Percentiles rank a stretch among this genome's conserved stretches.
These are phyloP conservation scores for Glebionis coronaria DNA, from an alignment of 129 eudicot species.

Conservation along the genomic window DNA sequence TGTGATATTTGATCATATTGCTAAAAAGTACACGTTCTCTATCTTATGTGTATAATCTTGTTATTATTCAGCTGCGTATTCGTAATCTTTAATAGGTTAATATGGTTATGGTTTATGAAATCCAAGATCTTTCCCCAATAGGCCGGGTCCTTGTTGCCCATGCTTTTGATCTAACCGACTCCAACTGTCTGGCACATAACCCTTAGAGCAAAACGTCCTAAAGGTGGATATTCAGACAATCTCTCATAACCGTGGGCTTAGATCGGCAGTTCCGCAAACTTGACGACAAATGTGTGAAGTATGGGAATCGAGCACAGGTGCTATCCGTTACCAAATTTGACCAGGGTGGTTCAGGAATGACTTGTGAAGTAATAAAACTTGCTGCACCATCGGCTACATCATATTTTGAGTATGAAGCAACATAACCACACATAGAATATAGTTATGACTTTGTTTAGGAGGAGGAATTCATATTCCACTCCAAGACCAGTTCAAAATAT, in stretches of 20 bases:
- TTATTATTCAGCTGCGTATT: too few species aligned
- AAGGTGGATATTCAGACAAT: slow-evolving; percentile 44
- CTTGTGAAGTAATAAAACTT: slow-evolving; percentile 31
- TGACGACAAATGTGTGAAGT: slow-evolving; percentile 38
- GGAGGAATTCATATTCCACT: too few species aligned
- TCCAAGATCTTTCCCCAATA: too few species aligned
- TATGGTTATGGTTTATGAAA: too few species aligned
- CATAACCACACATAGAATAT: slow-evolving; percentile 30
- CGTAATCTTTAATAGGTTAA: too few species aligned
- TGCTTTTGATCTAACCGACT: slow-evolving; percentile 47
- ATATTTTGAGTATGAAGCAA: slow-evolving; percentile 44
- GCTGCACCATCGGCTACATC: slow-evolving; percentile 36
- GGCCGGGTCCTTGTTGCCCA: slow-evolving; percentile 51
- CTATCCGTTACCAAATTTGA: slow-evolving; percentile 39
- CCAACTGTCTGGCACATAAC: slow-evolving; percentile 52
- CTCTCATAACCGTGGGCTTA: slow-evolving; percentile 43
- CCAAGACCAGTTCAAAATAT: too few species aligned
- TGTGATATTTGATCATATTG: too few species aligned
- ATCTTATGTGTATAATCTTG: too few species aligned
- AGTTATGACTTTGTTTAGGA: too few species aligned
- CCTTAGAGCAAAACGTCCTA: slow-evolving; percentile 46
- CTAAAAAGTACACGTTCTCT: too few species aligned
- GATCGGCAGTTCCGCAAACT: slow-evolving; percentile 39
- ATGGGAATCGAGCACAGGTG: slow-evolving; percentile 35
- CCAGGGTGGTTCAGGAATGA: slow-evolving; percentile 43